phyloP scores from a whole-genome alignment of 2,329 filamentous ascomycete species.

The Diaporthe citrichinensis region DNA sequence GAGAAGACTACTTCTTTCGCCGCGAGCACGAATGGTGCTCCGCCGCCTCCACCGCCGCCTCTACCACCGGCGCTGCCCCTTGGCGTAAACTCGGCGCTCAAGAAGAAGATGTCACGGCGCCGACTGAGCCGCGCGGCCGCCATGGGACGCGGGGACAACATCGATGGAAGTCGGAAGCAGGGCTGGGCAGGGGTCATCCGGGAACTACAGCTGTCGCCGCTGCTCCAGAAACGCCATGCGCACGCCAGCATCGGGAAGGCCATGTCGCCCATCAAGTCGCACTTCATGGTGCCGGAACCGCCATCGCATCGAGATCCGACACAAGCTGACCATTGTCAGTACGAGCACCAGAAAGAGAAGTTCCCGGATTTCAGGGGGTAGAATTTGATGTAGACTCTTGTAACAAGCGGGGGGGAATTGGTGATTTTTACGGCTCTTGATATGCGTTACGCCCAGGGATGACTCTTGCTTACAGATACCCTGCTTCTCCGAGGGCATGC shows the following conservation, averaged over 20 bases:
- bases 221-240: conserved; percentile 70
- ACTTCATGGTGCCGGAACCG: conserved; percentile 11
- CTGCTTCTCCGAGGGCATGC: background rate
- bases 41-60: conserved; percentile 46
- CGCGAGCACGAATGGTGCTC: conserved; percentile 44
- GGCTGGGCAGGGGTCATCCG: conserved; percentile 76
- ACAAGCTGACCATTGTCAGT: background rate
- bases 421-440: background rate
- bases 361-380: background rate
- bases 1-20: conserved; percentile 47
- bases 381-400: background rate
- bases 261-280: conserved; percentile 56
- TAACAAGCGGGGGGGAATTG: background rate
- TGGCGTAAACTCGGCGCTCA: conserved; percentile 48
- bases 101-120: conserved; percentile 61
- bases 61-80: conserved; percentile 61
- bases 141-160: conserved; percentile 67
- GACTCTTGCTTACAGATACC: background rate
- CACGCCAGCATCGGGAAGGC: conserved; percentile 71
- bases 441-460: background rate
- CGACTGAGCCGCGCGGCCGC: conserved; percentile 63
- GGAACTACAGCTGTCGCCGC: conserved; percentile 72
- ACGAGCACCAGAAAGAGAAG: background rate
- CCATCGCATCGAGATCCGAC: background rate
- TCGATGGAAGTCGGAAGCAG: conserved; percentile 61